Conservation (phyloP, 306 rosid species). For the Sechiopsis laciniata region DNA sequence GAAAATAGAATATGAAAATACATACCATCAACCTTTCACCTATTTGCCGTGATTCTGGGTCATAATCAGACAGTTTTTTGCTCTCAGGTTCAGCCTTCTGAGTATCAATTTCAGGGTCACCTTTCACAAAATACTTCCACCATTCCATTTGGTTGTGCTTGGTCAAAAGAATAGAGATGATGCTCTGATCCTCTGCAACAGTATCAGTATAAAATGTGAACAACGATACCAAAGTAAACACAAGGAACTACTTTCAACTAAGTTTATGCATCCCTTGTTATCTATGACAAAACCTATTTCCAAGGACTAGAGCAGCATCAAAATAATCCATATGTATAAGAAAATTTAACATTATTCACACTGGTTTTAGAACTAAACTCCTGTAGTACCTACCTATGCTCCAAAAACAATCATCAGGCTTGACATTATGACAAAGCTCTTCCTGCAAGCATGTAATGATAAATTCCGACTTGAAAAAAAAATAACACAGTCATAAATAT, state of each 20-base stretch:
- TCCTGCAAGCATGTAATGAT: conserved; percentile 40
- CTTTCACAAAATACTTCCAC: conserved; percentile 90
- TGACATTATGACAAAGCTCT: conserved; percentile 49
- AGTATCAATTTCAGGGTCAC: conserved; percentile 83
- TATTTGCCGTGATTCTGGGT: conserved; percentile 77
- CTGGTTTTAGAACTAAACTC: not conserved
- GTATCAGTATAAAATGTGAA: not conserved
- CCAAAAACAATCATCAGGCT: conserved; percentile 90
- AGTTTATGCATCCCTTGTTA: not conserved
- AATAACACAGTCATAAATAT: not conserved
- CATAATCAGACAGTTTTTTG: conserved; percentile 82
- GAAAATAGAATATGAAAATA: not conserved
- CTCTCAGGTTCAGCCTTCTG: conserved; percentile 88
- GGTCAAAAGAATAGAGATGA: conserved; percentile 75
- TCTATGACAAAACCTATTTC: not conserved
- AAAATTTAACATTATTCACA: not conserved
- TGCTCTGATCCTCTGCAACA: conserved; percentile 79
- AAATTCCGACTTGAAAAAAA: not conserved
- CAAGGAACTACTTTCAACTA: not conserved
- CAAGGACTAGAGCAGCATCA: not conserved
- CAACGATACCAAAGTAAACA: not conserved
- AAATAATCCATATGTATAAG: not conserved
- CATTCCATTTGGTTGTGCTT: conserved; percentile 94
- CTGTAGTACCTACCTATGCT: conserved; percentile 77
- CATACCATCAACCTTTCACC: conserved; percentile 96